phyloP scores from a whole-genome alignment of 345 rosid genomes.

The Pugionium dolabratum region DNA sequence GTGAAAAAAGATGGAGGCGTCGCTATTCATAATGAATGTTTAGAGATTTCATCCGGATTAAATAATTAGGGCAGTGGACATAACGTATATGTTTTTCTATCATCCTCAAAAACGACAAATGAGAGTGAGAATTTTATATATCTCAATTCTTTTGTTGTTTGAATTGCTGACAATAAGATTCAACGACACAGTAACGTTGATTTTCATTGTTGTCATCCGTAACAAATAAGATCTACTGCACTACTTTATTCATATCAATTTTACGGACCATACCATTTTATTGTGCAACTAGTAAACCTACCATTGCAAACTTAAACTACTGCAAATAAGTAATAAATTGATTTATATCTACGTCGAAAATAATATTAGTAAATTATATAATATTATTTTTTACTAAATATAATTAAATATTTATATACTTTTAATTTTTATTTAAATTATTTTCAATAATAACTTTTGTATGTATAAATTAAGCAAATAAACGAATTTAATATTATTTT shows the following conservation, averaged over 20 bases:
- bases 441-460: too few species aligned
- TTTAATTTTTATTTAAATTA: too few species aligned
- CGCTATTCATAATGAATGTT: not conserved
- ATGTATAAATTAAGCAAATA: too few species aligned
- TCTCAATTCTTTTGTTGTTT: not conserved
- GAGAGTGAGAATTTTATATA: not conserved
- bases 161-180: slow-evolving; percentile 1
- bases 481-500: too few species aligned
- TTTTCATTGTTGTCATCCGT: not conserved
- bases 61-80: not conserved
- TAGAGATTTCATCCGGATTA: not conserved
- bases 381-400: too few species aligned
- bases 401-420: too few species aligned
- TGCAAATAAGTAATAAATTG: not conserved
- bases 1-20: too few species aligned
- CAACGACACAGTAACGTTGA: not conserved
- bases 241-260: slow-evolving; percentile 7
- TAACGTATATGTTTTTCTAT: slow-evolving; percentile 5
- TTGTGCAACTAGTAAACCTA: slow-evolving; percentile 6
- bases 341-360: not conserved
- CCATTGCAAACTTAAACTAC: not conserved
- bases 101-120: slow-evolving; percentile 8
- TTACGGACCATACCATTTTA: slow-evolving; percentile 7
- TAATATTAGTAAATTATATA: too few species aligned
- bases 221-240: not conserved